A percentile compares a stretch with the other conserved stretches of the same genome.
These are phyloP conservation scores for Haberlea rhodopensis DNA, from an alignment of 257 asterid species.

Conservation along the genomic window DNA sequence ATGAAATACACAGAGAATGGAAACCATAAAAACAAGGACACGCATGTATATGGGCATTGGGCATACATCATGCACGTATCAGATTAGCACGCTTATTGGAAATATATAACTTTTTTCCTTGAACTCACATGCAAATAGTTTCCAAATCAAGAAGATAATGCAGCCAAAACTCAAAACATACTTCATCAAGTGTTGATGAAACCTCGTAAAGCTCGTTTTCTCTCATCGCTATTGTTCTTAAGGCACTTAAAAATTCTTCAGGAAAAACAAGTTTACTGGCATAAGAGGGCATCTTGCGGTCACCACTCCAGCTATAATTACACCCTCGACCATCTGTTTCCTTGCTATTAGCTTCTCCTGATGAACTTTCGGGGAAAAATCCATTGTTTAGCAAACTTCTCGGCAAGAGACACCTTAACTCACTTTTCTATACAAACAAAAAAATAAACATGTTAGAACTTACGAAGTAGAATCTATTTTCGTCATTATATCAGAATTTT, in stretches of 20 bases:
- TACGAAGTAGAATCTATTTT: background rate
- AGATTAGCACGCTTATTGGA: background rate
- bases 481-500: no score
- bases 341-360: slow-evolving; percentile 32
- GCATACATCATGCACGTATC: background rate
- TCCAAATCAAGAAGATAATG: background rate
- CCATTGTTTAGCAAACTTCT: slow-evolving; percentile 65
- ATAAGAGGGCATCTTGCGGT: slow-evolving; percentile 70
- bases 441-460: background rate
- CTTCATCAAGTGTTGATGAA: slow-evolving; percentile 81
- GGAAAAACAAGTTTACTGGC: slow-evolving; percentile 70
- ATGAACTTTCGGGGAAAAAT: slow-evolving; percentile 54
- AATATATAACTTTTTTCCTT: background rate
- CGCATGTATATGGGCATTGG: background rate
- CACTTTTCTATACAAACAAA: slow-evolving; percentile 62
- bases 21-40: background rate
- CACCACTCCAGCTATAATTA: slow-evolving; percentile 76
- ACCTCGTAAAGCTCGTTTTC: slow-evolving; percentile 68
- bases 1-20: background rate
- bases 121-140: background rate
- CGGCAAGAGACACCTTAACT: slow-evolving; percentile 73
- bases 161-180: slow-evolving; percentile 25
- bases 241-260: slow-evolving; percentile 71
- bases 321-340: slow-evolving; percentile 24
- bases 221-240: slow-evolving; percentile 83